Evolutionary conservation across 176 grass and related monocot genomes (phyloP).

Genomic region (Pontederia paniculata): DNA sequence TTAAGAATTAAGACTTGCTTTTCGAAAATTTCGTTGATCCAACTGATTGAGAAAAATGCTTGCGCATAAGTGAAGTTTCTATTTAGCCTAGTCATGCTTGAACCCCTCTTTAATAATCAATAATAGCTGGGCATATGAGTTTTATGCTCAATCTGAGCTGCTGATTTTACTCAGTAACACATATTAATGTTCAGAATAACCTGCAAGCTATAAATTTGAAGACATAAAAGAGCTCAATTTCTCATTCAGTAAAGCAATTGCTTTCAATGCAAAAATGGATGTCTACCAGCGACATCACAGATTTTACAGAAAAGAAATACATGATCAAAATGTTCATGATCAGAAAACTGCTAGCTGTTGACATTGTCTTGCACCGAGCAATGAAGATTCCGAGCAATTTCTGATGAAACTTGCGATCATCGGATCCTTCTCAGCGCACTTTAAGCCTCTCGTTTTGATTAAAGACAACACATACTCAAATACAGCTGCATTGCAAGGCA

Average conservation of each 20-base stretch:
- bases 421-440: constrained; percentile 16
- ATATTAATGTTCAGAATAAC: too few species aligned
- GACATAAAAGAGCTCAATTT: too few species aligned
- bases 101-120: too few species aligned
- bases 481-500: constrained; percentile 25
- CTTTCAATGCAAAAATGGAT: neutral
- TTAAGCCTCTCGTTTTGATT: constrained; percentile 12
- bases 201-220: too few species aligned
- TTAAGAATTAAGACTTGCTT: too few species aligned
- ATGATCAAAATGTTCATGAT: neutral
- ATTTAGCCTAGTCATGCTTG: too few species aligned
- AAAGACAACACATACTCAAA: constrained; percentile 24
- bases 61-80: too few species aligned
- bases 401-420: constrained; percentile 17
- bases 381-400: neutral
- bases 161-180: too few species aligned
- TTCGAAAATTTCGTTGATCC: too few species aligned
- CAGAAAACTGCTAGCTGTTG: neutral
- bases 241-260: neutral
- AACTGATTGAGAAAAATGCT: too few species aligned
- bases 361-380: neutral
- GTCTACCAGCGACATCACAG: neutral
- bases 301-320: neutral
- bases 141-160: too few species aligned
- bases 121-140: too few species aligned